Base-by-base conservation (phyloP, 495 filamentous ascomycete species). In the Daldinia concentrica region DNA sequence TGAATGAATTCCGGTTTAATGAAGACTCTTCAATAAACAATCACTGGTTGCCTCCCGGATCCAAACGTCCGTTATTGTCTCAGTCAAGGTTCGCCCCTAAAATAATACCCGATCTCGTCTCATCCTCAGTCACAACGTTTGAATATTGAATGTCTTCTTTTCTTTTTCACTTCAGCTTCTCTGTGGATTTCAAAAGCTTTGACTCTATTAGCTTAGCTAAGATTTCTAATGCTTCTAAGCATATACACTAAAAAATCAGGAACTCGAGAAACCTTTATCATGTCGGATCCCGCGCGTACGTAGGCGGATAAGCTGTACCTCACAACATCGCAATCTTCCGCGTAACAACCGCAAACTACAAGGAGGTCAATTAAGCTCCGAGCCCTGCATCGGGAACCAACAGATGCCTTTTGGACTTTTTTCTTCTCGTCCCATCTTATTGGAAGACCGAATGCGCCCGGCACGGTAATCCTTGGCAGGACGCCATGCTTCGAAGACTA, bases 301-400 rank as follows among this genome's bases (percentile, higher is more conserved):
- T 68, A 72, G 54, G 54, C 69, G 64, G 64, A 50, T 66, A 62
- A 19, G 29, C 43, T 62, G 61, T 73, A 57, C 32, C 34, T 68
- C 61, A 26, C n/a, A 19, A 7, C 11, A 64, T 15, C 65, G 56
- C 61, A 68, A 62, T 68, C 1, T 65, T 41, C 61, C 65, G 56
- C 65, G 60, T 29, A 62, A 24, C 17, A 24, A 43, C 9, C 60
- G 58, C 61, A 62, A 65, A 56, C 48, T n/a, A 58, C 17, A 56
- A 39, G 69, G 55, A 72, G 69, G 50, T 19, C 58, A 56, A 43
- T 72, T 68, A 72, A 72, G 64, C 64, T 68, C 69, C 64, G 69
- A 34, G 39, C 37, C 64, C 41, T 61, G 69, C 54, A 24, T 68
- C 69, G 69, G 64, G 60, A 62, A 60, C 56, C 43, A 58, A 54